Evolutionary conservation across 2,329 filamentous ascomycete species (phyloP).

Genomic region (Cladophialophora carrionii): DNA sequence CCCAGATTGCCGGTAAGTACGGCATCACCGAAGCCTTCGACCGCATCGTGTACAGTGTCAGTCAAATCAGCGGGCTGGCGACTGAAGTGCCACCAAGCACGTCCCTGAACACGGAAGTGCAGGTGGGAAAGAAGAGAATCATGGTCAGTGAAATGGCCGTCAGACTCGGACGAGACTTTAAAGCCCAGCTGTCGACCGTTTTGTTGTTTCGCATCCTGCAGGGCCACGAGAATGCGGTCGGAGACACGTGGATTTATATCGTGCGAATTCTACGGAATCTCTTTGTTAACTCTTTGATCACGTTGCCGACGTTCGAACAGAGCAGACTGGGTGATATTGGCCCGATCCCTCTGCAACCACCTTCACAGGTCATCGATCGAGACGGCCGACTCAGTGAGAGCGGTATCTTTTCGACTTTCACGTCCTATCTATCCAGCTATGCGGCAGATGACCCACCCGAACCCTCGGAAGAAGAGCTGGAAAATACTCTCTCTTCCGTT

Average conservation of each 20-base stretch:
- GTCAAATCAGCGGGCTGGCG: slow-evolving; percentile 85
- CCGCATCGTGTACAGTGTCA: slow-evolving; percentile 86
- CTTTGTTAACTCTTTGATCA: slow-evolving; percentile 89
- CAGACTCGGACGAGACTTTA: slow-evolving; percentile 89
- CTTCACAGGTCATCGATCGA: slow-evolving; percentile 89
- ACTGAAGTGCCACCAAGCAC: slow-evolving; percentile 78
- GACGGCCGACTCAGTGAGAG: slow-evolving; percentile 76
- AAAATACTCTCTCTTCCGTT: slow-evolving; percentile 90
- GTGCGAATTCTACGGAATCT: slow-evolving; percentile 92
- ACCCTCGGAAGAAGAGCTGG: slow-evolving; percentile 93
- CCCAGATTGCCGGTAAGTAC: slow-evolving; percentile 85
- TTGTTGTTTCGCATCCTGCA: slow-evolving; percentile 93
- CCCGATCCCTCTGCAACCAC: slow-evolving; percentile 84
- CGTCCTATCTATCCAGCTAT: slow-evolving; percentile 97
- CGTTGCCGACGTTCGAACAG: slow-evolving; percentile 62
- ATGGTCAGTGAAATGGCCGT: slow-evolving; percentile 99
- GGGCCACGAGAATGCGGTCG: slow-evolving; percentile 77
- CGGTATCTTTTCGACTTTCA: slow-evolving; percentile 90
- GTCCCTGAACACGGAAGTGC: slow-evolving; percentile 89
- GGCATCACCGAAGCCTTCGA: slow-evolving; percentile 83
- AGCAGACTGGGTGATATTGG: slow-evolving; percentile 59
- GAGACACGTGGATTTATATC: slow-evolving; percentile 64
- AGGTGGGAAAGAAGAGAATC: slow-evolving; percentile 80
- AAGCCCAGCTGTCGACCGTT: slow-evolving; percentile 88
- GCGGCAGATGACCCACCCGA: slow-evolving; percentile 97